Evolutionary conservation across 208 protist genomes (phyloP), one percentile per base, ranked within the genome.

Genomic region (Wallacemonas sp.): DNA sequence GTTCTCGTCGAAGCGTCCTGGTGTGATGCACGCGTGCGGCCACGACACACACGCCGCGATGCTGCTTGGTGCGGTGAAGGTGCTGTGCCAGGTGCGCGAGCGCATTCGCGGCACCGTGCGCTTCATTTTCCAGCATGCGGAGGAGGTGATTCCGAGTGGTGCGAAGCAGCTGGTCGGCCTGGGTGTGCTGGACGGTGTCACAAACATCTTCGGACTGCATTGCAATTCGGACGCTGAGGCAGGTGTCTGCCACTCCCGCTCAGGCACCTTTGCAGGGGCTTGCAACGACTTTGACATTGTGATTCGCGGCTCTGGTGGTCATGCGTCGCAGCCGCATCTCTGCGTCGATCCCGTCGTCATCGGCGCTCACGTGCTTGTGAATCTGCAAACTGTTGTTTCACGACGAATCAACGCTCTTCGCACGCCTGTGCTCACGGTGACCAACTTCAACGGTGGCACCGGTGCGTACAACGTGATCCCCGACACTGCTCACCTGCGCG

Each of bases 11-110:
- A 73, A 73, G 61, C 60, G 50, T 42, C 59, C 54, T 13, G 78
- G 77, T 27, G 78, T 83, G 55, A 87, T 84, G 73, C 80, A 87
- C 70, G 80, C 75, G 52, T 80, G 84, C 59, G 84, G 78, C 3
- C 75, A 85, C 58, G 79, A 86, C 73, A 70, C 78, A 10, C 81
- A 86, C 66, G 71, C 80, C 1, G 84, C 84, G 17, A 84, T 81
- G 42, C n/a, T n/a, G n/a, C n/a, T n/a, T n/a, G n/a, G n/a, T n/a
- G n/a, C n/a, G 42, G 67, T 70, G 1, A 69, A 72, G 67, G 64
- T 78, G 21, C 61, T 78, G 15, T 71, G 64, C 38, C 66, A n/a
- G n/a, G n/a, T n/a, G n/a, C n/a, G n/a, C n/a, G n/a, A n/a, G n/a
- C n/a, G n/a, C n/a, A n/a, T n/a, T 63, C n/a, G 67, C 22, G 73